phyloP scores from a whole-genome alignment of 148 eudicot genomes.

The Hydrangea macrophylla region DNA sequence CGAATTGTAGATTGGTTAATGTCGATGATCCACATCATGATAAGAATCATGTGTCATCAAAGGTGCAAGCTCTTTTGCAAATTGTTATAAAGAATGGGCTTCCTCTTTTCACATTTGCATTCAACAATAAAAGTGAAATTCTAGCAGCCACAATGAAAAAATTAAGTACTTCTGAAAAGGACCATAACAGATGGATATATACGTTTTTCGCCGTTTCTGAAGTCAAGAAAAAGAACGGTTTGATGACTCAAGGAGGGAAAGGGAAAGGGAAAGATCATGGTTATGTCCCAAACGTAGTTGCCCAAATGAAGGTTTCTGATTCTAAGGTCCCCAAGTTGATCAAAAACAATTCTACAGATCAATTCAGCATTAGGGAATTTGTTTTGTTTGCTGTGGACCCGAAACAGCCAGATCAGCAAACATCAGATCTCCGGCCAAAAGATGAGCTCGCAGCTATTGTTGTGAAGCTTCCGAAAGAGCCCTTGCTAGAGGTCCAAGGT shows the following conservation, averaged over 20 bases:
- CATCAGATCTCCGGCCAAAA: constrained; percentile 44
- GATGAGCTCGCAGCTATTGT: constrained; percentile 84
- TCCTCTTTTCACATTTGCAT: constrained; percentile 77
- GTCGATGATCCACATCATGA: constrained; percentile 23
- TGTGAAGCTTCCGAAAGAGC: constrained; percentile 37
- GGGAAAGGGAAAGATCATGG: constrained; percentile 39
- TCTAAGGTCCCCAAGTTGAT: constrained; percentile 10
- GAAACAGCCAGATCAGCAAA: constrained; percentile 38
- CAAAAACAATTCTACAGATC: constrained; percentile 21
- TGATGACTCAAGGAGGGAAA: constrained; percentile 57
- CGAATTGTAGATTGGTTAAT: constrained; percentile 15
- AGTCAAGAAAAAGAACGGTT: constrained; percentile 66
- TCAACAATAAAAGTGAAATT: constrained; percentile 49
- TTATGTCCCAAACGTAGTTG: constrained; percentile 56
- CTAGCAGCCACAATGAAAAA: constrained; percentile 73
- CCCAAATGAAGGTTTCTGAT: constrained; percentile 77
- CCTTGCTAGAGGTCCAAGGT: not conserved
- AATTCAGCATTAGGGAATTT: constrained; percentile 48
- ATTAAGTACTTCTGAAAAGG: constrained; percentile 37
- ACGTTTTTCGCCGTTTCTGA: constrained; percentile 70
- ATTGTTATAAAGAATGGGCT: constrained; percentile 73
- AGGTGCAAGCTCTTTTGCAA: constrained; percentile 66
- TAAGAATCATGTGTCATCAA: constrained; percentile 26
- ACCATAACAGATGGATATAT: constrained; percentile 49
- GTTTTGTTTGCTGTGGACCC: constrained; percentile 49